Conservation (phyloP, 2,329 filamentous ascomycete species). For the Aspergillus quadricinctus region DNA sequence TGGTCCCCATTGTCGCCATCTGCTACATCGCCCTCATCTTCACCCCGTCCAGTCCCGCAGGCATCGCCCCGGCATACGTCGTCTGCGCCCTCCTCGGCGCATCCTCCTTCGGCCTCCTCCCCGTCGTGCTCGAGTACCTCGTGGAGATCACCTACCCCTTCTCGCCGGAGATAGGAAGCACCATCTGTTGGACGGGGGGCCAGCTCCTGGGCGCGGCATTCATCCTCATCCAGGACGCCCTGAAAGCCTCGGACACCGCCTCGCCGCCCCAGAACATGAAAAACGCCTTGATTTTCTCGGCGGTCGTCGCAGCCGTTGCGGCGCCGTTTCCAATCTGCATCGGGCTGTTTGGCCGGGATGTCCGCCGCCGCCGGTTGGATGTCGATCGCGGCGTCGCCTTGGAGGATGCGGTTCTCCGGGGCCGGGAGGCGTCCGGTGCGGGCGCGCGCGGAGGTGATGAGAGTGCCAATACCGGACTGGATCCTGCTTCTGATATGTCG, state of each 20-base stretch:
- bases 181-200: slow-evolving; percentile 79
- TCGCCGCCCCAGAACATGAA: slow-evolving; percentile 68
- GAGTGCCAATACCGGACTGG: neutral
- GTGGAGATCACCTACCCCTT: slow-evolving; percentile 85
- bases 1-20: slow-evolving; percentile 70
- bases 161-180: slow-evolving; percentile 77
- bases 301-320: slow-evolving; percentile 61
- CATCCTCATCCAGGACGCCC: slow-evolving; percentile 73
- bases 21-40: slow-evolving; percentile 76
- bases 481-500: neutral
- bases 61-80: slow-evolving; percentile 59
- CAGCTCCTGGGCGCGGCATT: slow-evolving; percentile 83
- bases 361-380: slow-evolving; percentile 38
- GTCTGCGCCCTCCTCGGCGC: slow-evolving; percentile 75
- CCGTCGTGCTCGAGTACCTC: slow-evolving; percentile 79
- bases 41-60: slow-evolving; percentile 60
- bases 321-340: slow-evolving; percentile 65
- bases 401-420: slow-evolving; percentile 6
- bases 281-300: slow-evolving; percentile 71
- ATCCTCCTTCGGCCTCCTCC: slow-evolving; percentile 72
- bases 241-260: slow-evolving; percentile 51
- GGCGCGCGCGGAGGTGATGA: neutral
- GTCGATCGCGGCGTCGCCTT: slow-evolving; percentile 31
- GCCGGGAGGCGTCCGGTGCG: neutral
- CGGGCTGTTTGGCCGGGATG: slow-evolving; percentile 61